Percentiles rank a stretch among this genome's conserved stretches.
These are phyloP conservation scores for Aquilaria malaccensis DNA, from an alignment of 345 rosid genomes.

Conservation along the genomic window DNA sequence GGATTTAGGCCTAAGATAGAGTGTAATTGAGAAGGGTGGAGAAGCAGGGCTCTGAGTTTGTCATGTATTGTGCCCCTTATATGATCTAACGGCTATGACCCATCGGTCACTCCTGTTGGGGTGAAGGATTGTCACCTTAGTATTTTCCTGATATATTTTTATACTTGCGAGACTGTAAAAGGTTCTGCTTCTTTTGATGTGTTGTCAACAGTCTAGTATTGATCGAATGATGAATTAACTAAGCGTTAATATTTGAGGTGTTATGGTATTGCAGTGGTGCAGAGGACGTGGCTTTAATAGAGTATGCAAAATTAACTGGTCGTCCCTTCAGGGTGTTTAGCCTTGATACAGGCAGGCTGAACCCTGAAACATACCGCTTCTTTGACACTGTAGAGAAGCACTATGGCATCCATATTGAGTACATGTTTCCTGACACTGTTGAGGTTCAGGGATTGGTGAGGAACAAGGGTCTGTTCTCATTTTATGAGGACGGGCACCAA, in stretches of 20 bases:
- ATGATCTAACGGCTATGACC: no score
- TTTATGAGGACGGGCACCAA: slow-evolving; percentile 94
- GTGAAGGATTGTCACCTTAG: no score
- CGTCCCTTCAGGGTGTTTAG: slow-evolving; percentile 84
- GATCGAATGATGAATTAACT: neutral
- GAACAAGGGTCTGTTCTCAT: slow-evolving; percentile 86
- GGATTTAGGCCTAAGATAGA: no score
- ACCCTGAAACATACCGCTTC: slow-evolving; percentile 72
- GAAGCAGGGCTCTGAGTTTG: no score
- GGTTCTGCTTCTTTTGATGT: no score
- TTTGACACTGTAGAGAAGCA: slow-evolving; percentile 75
- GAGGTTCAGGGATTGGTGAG: slow-evolving; percentile 92
- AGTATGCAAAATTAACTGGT: slow-evolving; percentile 82
- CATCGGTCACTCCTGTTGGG: no score
- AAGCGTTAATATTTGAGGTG: no score
- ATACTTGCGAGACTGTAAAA: no score
- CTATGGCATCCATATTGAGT: slow-evolving; percentile 71
- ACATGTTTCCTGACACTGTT: slow-evolving; percentile 93
- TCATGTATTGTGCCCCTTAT: no score
- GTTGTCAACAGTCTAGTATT: no score
- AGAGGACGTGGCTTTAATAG: slow-evolving; percentile 93
- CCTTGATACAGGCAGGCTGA: slow-evolving; percentile 87
- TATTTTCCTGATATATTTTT: no score
- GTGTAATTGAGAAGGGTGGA: no score
- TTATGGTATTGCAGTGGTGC: slow-evolving; percentile 64